Evolutionary conservation across 371 early-diverging fungal genomes (phyloP).

Genomic region (Zopfochytrium polystomum): DNA sequence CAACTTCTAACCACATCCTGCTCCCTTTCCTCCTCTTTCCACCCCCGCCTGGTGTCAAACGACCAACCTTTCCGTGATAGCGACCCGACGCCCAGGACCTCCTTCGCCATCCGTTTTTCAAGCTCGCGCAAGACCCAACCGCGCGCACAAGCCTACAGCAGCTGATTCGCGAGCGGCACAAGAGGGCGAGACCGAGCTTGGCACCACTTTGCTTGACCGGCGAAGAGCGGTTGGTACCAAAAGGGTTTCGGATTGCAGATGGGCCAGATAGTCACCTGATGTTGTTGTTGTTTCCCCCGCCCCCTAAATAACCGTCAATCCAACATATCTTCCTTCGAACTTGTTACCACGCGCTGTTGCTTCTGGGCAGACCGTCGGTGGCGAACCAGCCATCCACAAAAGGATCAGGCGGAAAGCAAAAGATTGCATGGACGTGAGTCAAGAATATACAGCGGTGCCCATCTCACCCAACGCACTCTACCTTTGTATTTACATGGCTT

Average conservation of each 20-base stretch:
- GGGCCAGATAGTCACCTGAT: background rate
- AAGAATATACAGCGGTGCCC: too few species aligned
- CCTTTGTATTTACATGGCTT: too few species aligned
- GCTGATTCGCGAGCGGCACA: background rate
- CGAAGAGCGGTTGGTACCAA: background rate
- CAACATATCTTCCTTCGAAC: background rate
- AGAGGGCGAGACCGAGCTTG: background rate
- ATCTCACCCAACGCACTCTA: too few species aligned
- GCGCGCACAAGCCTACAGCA: background rate
- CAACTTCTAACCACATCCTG: background rate
- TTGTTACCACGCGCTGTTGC: too few species aligned
- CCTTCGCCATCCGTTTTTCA: slow-evolving; percentile 22
- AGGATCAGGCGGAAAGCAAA: background rate
- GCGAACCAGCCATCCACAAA: background rate
- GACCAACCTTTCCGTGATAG: too few species aligned
- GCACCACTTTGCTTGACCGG: background rate
- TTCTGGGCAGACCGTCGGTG: background rate
- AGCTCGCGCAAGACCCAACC: background rate
- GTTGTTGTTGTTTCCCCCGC: background rate
- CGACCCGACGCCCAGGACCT: slow-evolving; percentile 15
- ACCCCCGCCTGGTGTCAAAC: too few species aligned
- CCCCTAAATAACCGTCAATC: background rate
- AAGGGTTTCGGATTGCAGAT: background rate
- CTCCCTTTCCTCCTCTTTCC: background rate
- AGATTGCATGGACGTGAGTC: background rate